Evolutionary conservation across 495 filamentous ascomycete species (phyloP).

Genomic region (Daldinia concentrica): DNA sequence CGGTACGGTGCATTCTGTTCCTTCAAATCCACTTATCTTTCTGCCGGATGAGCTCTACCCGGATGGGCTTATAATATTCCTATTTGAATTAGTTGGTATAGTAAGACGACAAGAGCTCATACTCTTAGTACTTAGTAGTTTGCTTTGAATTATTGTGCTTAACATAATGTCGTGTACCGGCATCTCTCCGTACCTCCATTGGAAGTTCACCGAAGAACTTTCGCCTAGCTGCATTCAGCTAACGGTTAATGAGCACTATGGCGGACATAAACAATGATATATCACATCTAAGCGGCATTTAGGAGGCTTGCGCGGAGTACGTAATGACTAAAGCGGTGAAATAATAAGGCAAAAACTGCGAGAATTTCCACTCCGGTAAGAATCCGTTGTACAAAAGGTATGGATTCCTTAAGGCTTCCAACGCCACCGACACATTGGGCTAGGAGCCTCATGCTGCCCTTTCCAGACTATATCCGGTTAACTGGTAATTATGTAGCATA

Average conservation of each 20-base stretch:
- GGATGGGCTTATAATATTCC: background rate
- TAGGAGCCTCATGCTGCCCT: conserved; percentile 1
- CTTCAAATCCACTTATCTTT: background rate
- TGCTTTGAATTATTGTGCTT: background rate
- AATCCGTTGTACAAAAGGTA: background rate
- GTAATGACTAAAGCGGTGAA: background rate
- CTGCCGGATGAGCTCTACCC: background rate
- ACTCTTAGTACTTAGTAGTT: background rate
- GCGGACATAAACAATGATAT: background rate
- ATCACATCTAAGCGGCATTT: background rate
- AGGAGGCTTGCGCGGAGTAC: background rate
- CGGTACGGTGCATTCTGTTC: background rate
- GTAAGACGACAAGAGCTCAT: background rate
- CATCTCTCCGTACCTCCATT: background rate
- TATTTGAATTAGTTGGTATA: background rate
- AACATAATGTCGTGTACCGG: background rate
- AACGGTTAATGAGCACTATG: background rate
- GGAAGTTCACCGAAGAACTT: background rate
- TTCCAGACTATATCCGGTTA: background rate
- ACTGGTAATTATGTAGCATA: background rate
- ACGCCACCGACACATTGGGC: background rate
- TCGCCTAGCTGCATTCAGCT: background rate
- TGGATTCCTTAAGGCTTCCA: background rate
- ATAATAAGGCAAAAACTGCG: background rate
- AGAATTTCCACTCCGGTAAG: background rate